Evolutionary conservation across 1,284 basidiomycete species (phyloP).

Genomic region (Trametes hirsuta): DNA sequence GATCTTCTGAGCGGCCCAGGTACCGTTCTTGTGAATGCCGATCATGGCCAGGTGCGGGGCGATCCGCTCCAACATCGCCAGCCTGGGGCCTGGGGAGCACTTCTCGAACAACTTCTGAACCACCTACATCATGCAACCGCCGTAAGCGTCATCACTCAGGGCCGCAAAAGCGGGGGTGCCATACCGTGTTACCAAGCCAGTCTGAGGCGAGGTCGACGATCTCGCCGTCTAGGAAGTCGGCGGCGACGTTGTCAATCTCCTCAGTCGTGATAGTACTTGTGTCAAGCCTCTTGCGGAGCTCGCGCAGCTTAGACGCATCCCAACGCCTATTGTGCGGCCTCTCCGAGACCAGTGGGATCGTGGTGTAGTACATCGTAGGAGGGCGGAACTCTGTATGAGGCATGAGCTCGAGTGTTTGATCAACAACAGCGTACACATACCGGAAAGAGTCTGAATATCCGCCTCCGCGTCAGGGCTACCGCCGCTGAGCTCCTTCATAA

Average conservation of each 20-base stretch:
- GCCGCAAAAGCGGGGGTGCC: constrained; percentile 28
- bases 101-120: constrained; percentile 98
- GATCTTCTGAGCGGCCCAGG: constrained; percentile 99
- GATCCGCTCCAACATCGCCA: constrained; percentile 92
- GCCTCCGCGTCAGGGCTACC: constrained; percentile 79
- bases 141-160: constrained; percentile 10
- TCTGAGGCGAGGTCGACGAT: constrained; percentile 96
- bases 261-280: constrained; percentile 81
- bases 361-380: constrained; percentile 92
- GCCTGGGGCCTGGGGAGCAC: constrained; percentile 77
- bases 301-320: constrained; percentile 94
- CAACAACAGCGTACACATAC: constrained; percentile 47
- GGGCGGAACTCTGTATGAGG: constrained; percentile 73
- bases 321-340: constrained; percentile 84
- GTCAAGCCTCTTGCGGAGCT: constrained; percentile 90
- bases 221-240: constrained; percentile 88
- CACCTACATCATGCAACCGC: constrained; percentile 48
- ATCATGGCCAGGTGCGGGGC: constrained; percentile 96
- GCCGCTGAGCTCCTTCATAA: constrained; percentile 88
- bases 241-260: constrained; percentile 89
- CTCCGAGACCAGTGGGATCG: constrained; percentile 86
- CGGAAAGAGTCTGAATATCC: constrained; percentile 82
- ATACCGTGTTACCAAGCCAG: constrained; percentile 97
- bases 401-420: constrained; percentile 12
- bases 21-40: constrained; percentile 99